Conservation (phyloP, 78 protist species). For the Speleostelium caveatum region DNA sequence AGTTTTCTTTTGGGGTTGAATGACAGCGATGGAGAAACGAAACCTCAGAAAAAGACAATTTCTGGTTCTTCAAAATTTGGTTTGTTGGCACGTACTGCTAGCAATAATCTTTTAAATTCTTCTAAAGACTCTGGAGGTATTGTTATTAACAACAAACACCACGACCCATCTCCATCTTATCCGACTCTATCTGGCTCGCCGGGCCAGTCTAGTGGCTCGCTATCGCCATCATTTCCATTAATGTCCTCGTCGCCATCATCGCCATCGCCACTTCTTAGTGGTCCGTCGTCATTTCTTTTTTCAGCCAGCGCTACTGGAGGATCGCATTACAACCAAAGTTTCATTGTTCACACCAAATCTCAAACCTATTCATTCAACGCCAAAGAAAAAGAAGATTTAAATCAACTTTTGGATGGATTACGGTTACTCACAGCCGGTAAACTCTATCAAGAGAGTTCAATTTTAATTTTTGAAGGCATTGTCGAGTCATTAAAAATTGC, state of each 20-base stretch:
- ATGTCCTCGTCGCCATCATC: constrained; percentile 1
- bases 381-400: constrained; percentile 16
- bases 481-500: constrained; percentile 26
- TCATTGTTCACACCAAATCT: constrained; percentile 3
- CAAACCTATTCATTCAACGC: constrained; percentile 51
- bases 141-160: not conserved
- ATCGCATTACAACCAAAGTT: constrained; percentile 35
- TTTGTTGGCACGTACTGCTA: constrained; percentile 58
- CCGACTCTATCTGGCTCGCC: not conserved
- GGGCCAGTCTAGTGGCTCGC: not conserved
- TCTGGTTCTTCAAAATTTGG: constrained; percentile 40
- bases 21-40: not conserved
- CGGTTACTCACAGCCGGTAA: constrained; percentile 23
- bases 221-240: not conserved
- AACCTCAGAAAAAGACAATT: not conserved
- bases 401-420: constrained; percentile 11
- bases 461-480: constrained; percentile 23
- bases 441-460: constrained; percentile 15
- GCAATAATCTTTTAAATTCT: constrained; percentile 30
- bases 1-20: constrained; percentile 35
- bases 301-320: not conserved
- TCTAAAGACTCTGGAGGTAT: not conserved
- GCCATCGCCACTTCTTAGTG: not conserved
- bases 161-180: not conserved
- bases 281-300: not conserved